Conservation (phyloP, 108 stramenopile species). For the Discostella pseudostelligera region DNA sequence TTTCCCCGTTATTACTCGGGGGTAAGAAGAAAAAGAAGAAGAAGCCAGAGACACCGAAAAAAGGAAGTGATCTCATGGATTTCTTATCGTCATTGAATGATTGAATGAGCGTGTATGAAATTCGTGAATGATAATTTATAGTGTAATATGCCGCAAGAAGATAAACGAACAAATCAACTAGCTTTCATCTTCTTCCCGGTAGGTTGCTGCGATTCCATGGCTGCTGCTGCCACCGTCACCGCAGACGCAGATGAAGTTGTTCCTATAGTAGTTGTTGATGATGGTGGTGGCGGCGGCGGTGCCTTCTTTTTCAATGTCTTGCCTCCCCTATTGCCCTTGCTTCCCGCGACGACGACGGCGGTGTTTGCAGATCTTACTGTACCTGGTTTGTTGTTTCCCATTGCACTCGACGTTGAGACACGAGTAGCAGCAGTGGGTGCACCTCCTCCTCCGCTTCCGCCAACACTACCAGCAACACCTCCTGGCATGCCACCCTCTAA, state of each 20-base stretch:
- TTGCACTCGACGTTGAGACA: neutral
- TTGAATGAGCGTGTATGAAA: conserved; percentile 9
- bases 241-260: too few species aligned
- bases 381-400: too few species aligned
- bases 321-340: neutral
- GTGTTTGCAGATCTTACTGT: too few species aligned
- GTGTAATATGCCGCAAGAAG: neutral
- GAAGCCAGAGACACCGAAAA: conserved; percentile 15
- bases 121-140: neutral
- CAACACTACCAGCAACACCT: too few species aligned
- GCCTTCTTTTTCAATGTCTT: neutral
- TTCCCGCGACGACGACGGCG: too few species aligned
- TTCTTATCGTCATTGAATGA: conserved; percentile 44
- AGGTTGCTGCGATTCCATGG: neutral
- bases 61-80: conserved; percentile 28
- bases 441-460: too few species aligned
- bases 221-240: neutral
- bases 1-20: conserved; percentile 17
- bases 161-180: neutral
- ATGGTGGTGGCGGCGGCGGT: too few species aligned
- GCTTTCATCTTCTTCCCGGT: conserved; percentile 8
- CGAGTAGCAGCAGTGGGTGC: neutral
- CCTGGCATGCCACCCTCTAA: too few species aligned
- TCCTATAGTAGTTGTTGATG: too few species aligned
- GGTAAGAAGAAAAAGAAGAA: conserved; percentile 38